Evolutionary conservation across 2,329 filamentous ascomycete genomes (phyloP).

Genomic region (Fusarium sp.): DNA sequence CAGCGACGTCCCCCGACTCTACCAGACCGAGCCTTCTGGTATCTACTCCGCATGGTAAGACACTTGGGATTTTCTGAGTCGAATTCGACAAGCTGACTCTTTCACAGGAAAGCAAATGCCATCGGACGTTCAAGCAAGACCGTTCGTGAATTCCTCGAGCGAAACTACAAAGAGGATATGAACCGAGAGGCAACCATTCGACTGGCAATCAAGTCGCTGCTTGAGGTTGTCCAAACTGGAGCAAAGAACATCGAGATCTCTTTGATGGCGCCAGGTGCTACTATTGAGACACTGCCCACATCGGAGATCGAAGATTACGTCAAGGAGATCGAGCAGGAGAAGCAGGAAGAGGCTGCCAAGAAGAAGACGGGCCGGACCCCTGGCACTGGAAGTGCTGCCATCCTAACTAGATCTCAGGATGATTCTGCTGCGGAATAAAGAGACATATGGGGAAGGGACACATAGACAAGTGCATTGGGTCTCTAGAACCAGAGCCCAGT

Average conservation of each 20-base stretch:
- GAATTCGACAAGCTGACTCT: constrained; percentile 22
- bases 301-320: constrained; percentile 98
- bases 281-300: constrained; percentile 91
- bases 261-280: constrained; percentile 93
- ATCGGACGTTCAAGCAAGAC: constrained; percentile 99
- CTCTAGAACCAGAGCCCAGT: constrained; percentile 45
- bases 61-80: neutral
- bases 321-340: constrained; percentile 99
- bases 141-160: constrained; percentile 96
- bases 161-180: constrained; percentile 99
- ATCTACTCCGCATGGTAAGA: constrained; percentile 98
- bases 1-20: constrained; percentile 87
- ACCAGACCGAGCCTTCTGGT: constrained; percentile 98
- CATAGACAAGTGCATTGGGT: constrained; percentile 46
- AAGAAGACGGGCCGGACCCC: constrained; percentile 87
- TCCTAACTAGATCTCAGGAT: constrained; percentile 73
- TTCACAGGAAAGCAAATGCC: constrained; percentile 93
- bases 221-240: constrained; percentile 98
- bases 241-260: constrained; percentile 99
- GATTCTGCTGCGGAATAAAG: constrained; percentile 55
- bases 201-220: constrained; percentile 95
- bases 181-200: constrained; percentile 96
- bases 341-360: constrained; percentile 97
- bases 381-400: constrained; percentile 77
- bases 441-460: constrained; percentile 27